Evolutionary conservation across 331 rosid species (phyloP).

Genomic region (Rhamnella rubrinervis): DNA sequence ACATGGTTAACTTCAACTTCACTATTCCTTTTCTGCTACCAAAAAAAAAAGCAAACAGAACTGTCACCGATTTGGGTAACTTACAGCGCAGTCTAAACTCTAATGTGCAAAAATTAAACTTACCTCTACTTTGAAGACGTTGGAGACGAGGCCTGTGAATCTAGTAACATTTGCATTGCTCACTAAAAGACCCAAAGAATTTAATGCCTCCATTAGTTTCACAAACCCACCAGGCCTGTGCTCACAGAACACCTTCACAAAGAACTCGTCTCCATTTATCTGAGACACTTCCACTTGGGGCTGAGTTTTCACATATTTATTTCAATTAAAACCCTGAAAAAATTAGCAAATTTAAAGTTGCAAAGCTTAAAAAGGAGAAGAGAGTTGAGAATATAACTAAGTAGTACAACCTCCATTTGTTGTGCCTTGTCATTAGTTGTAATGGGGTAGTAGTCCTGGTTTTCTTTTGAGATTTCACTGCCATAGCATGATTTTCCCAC

Average conservation of each 20-base stretch:
- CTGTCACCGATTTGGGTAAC: background rate
- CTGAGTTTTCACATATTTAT: constrained; percentile 34
- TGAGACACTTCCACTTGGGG: constrained; percentile 75
- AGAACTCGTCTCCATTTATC: constrained; percentile 66
- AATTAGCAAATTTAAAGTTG: background rate
- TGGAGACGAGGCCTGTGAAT: constrained; percentile 76
- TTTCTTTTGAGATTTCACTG: constrained; percentile 32
- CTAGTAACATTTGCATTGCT: constrained; percentile 74
- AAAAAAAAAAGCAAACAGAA: background rate
- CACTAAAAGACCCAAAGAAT: constrained; percentile 59
- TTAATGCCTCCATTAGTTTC: constrained; percentile 71
- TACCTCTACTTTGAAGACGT: constrained; percentile 74
- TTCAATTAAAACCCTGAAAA: background rate
- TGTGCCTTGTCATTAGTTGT: constrained; percentile 48
- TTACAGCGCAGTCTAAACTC: background rate
- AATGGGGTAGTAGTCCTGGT: constrained; percentile 42
- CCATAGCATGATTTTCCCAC: constrained; percentile 40
- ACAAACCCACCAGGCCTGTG: constrained; percentile 70
- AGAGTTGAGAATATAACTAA: background rate
- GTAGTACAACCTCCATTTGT: constrained; percentile 18
- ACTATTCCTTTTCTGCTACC: constrained; percentile 56
- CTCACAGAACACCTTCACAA: constrained; percentile 74
- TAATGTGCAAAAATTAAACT: background rate
- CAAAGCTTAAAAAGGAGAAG: background rate
- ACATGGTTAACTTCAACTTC: constrained; percentile 71